Base-by-base conservation (phyloP, 495 filamentous ascomycete genomes). In the Podospora bellae-mahoneyi region DNA sequence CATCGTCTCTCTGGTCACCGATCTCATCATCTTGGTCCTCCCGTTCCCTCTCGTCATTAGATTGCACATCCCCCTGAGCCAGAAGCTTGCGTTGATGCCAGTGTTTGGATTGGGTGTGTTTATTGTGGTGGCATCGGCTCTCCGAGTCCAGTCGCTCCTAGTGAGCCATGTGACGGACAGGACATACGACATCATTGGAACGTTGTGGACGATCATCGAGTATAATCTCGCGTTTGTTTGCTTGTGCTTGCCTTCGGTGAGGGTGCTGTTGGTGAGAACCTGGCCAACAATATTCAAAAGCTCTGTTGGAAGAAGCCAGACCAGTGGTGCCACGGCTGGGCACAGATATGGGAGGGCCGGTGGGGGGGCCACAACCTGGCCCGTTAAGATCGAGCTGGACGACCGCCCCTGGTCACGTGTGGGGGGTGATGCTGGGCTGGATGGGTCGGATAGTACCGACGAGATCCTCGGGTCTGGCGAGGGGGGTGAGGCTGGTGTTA, bases 21-120 rank as follows among this genome's bases (percentile, higher is more conserved):
- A 77, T 62, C 62, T 76, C 34, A 64, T 71, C 32, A 64, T 78
- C 30, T 72, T 72, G 13, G 15, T 66, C 16, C 30, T 76, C n/a
- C 74, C 74, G 18, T 55, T 76, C 0, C 74, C 69, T 2, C 63
- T 71, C 15, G 55, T 76, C 27, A 69, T 66, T 70, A 71, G 71
- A 9, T 69, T 77, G 10, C 68, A 75, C 27, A 65, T 78, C 20
- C 68, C 73, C 2, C 10, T 58, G 2, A 23, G 39, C 4, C 73
- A 78, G 64, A 72, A 75, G 56, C 57, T 71, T n/a, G 73, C 72
- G 1, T 62, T 78, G 26, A 66, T 69, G 2, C 68, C 63, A 4
- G 77, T 76, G 1, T 79, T 79, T 23, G 69, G 72, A 16, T 55
- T 79, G 28, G 77, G 77, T 0, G 65, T 65, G 23, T 62, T 77